phyloP scores from a whole-genome alignment of 495 filamentous ascomycete species.

The Aspergillus haitiensis region DNA sequence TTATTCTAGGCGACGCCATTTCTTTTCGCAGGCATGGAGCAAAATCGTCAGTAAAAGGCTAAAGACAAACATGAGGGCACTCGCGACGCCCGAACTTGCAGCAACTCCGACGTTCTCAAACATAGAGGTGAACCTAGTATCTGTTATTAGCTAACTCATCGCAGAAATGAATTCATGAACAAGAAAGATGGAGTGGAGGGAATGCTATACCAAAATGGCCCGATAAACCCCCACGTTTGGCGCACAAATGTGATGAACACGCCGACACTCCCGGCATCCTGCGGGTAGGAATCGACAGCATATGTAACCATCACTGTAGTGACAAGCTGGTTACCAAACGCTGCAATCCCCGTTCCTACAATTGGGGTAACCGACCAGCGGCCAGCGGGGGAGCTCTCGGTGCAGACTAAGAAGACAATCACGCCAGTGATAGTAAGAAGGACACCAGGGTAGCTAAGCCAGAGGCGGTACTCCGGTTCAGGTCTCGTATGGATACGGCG shows the following conservation, averaged over 20 bases:
- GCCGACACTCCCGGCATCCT: conserved; percentile 51
- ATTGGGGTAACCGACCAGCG: conserved; percentile 51
- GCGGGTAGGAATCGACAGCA: conserved; percentile 54
- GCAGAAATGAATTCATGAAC: background rate
- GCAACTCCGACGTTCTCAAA: conserved; percentile 40
- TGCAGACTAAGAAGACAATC: conserved; percentile 52
- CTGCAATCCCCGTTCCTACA: conserved; percentile 52
- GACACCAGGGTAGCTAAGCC: conserved; percentile 54
- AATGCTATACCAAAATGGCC: conserved; percentile 51
- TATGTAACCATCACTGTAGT: conserved; percentile 59
- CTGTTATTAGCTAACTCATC: conserved; percentile 1
- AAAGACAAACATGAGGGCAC: conserved; percentile 34
- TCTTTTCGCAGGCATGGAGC: conserved; percentile 27
- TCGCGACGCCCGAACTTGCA: conserved; percentile 35
- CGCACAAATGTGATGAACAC: conserved; percentile 58
- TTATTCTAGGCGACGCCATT: conserved; percentile 14
- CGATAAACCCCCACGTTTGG: conserved; percentile 59
- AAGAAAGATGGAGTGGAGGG: background rate
- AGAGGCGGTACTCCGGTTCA: conserved; percentile 50
- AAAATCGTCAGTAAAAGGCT: conserved; percentile 36
- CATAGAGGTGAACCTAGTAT: conserved; percentile 41
- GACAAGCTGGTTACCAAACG: conserved; percentile 57
- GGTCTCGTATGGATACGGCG: conserved; percentile 34
- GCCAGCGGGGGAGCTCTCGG: conserved; percentile 38
- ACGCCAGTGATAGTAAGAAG: conserved; percentile 49